Base-by-base conservation (phyloP, 768 basidiomycete species). In the Nidularia sp. region DNA sequence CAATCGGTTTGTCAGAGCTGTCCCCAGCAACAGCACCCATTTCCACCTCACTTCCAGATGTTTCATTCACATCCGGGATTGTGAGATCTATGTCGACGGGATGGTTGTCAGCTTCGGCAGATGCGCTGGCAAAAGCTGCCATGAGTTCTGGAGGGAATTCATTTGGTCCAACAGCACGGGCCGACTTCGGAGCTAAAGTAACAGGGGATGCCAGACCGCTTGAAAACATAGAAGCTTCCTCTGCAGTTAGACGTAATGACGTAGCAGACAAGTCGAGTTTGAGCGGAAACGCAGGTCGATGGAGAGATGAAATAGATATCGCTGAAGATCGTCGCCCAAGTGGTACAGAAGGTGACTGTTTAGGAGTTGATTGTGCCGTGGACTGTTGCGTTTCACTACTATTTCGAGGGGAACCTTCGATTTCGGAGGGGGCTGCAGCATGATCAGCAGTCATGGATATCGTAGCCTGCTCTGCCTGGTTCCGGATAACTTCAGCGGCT, bases 231-330 rank as follows among this genome's bases (percentile, higher is more conserved):
- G 78, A 69, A 5, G 74, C 77, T 58, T 89, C 87, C 42, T 85
- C 84, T 0, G 85, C 73, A n/a, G 79, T 69, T 31, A 89, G 75
- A 45, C 83, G 81, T 51, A 90, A 73, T 8, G 83, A 72, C 9
- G 83, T 68, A 1, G 86, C 75, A n/a, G 90, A 88, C 4, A 93
- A 74, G 60, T 93, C 90, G n/a, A 92, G 80, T 59, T 90, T 91
- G 49, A 80, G 80, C 15, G 86, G 86, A 52, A 86, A 75, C 4
- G 77, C 69, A 1, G 84, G 86, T 25, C 90, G 79, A 43, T 88
- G 85, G 8, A 93, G 78, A 4, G 89, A 88, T 8, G 88, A 90
- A 35, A 92, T 75, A 3, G 89, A 90, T 39, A 93, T 88, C 9
- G 86, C 80, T 6, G 90, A 92, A 44, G 79, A 84, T 4, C 90